Evolutionary conservation across 192 early-diverging fungal genomes (phyloP).

Genomic region (Phlyctochytrium bullatum): DNA sequence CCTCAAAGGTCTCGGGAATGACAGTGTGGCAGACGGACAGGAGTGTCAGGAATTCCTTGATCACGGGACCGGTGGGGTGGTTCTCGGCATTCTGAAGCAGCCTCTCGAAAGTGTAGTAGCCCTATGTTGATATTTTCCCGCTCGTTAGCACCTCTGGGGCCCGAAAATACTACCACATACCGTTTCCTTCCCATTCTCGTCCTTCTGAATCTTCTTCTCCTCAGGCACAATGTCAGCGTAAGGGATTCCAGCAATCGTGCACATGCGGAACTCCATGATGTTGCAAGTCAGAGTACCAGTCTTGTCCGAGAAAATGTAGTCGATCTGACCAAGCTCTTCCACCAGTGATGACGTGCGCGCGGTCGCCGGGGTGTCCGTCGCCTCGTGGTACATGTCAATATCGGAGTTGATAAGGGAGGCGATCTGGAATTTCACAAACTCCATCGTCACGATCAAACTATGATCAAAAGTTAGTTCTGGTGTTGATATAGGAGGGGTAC

Average conservation of each 20-base stretch:
- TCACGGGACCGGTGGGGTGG: constrained; percentile 30
- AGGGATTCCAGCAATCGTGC: constrained; percentile 82
- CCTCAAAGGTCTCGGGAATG: constrained; percentile 80
- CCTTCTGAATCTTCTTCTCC: constrained; percentile 73
- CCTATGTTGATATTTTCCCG: constrained; percentile 34
- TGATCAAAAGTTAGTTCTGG: constrained; percentile 8
- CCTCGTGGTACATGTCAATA: constrained; percentile 96
- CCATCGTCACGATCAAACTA: constrained; percentile 98
- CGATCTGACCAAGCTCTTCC: constrained; percentile 96
- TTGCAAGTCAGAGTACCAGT: constrained; percentile 61
- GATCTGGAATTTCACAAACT: constrained; percentile 92
- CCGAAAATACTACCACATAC: constrained; percentile 30
- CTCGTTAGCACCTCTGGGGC: background rate
- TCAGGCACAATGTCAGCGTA: constrained; percentile 89
- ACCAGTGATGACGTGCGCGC: constrained; percentile 90
- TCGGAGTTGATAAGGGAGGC: constrained; percentile 91
- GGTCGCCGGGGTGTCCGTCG: constrained; percentile 90
- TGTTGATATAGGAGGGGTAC: constrained; percentile 26
- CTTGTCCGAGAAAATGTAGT: constrained; percentile 98
- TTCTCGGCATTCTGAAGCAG: constrained; percentile 37
- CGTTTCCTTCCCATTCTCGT: constrained; percentile 60
- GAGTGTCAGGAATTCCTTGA: constrained; percentile 87
- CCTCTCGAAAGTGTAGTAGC: constrained; percentile 40
- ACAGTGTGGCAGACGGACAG: constrained; percentile 96
- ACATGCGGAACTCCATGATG: constrained; percentile 65